phyloP scores from a whole-genome alignment of 345 rosid species.

The Populus davidiana region DNA sequence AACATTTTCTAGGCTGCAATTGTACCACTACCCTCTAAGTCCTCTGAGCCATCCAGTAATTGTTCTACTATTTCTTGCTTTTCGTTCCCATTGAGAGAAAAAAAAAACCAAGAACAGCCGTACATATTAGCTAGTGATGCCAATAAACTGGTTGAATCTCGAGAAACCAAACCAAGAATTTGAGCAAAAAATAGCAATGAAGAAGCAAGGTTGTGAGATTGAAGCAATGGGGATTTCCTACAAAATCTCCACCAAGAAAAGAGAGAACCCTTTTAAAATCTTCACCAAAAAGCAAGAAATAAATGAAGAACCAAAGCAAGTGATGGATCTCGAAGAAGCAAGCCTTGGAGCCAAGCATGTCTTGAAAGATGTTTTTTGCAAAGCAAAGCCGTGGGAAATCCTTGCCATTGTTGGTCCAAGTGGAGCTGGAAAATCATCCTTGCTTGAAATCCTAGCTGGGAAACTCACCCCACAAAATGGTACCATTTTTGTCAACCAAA shows the following conservation, averaged over 20 bases:
- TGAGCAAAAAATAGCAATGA: constrained; percentile 39
- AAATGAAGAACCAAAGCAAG: constrained; percentile 17
- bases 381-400: constrained; percentile 91
- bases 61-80: not conserved
- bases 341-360: constrained; percentile 43
- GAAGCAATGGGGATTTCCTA: constrained; percentile 70
- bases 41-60: not conserved
- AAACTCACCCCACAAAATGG: constrained; percentile 60
- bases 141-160: not conserved
- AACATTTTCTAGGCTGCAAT: not conserved
- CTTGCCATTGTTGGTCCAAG: constrained; percentile 94
- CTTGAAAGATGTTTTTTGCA: constrained; percentile 67
- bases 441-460: constrained; percentile 79
- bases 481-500: constrained; percentile 57
- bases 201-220: constrained; percentile 81
- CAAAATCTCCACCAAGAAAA: constrained; percentile 36
- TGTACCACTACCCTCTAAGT: not conserved
- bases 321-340: constrained; percentile 23
- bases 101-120: not conserved
- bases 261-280: constrained; percentile 16
- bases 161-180: not conserved
- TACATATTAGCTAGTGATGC: not conserved
- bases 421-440: constrained; percentile 90
- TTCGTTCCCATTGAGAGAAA: not conserved
- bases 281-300: constrained; percentile 17